Percentiles rank a stretch among this genome's conserved stretches.
phyloP scores from a whole-genome alignment of 768 basidiomycete genomes.

The Calvatia gigantea region DNA sequence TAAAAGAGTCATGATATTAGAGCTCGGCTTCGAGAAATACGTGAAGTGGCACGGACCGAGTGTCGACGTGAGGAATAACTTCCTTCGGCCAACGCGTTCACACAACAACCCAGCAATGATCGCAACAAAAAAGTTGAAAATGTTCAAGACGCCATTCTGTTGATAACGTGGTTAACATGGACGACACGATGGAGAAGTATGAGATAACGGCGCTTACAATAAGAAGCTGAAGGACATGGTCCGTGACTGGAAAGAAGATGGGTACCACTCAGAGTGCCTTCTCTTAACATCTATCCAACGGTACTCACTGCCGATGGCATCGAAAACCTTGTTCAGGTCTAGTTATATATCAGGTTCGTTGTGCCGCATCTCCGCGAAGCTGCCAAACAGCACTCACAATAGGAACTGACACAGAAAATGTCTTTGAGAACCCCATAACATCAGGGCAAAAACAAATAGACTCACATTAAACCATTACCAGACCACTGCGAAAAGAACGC shows the following conservation, averaged over 20 bases:
- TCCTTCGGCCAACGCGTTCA: conserved; percentile 47
- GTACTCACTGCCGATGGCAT: conserved; percentile 40
- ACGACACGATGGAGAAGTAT: too few relatives aligned
- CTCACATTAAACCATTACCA: conserved; percentile 46
- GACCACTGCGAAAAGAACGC: conserved; percentile 63
- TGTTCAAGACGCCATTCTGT: conserved; percentile 51
- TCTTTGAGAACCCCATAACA: conserved; percentile 11
- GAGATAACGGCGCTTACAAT: too few relatives aligned
- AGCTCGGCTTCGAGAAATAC: conserved; percentile 1
- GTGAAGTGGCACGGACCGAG: conserved; percentile 23
- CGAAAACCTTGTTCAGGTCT: conserved; percentile 53
- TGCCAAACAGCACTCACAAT: conserved; percentile 32
- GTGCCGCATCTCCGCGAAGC: background rate
- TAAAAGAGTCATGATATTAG: conserved; percentile 12
- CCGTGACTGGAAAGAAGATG: background rate
- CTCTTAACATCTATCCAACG: background rate
- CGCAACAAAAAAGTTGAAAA: conserved; percentile 56
- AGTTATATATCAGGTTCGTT: background rate
- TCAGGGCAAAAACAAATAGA: conserved; percentile 13
- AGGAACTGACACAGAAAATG: conserved; percentile 33
- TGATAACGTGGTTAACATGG: too few relatives aligned
- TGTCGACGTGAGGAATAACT: conserved; percentile 46
- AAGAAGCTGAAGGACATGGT: too few relatives aligned
- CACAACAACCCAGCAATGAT: conserved; percentile 44
- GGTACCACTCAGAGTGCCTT: background rate